phyloP scores from a whole-genome alignment of 176 grass and related monocot species.

The Poa annua region DNA sequence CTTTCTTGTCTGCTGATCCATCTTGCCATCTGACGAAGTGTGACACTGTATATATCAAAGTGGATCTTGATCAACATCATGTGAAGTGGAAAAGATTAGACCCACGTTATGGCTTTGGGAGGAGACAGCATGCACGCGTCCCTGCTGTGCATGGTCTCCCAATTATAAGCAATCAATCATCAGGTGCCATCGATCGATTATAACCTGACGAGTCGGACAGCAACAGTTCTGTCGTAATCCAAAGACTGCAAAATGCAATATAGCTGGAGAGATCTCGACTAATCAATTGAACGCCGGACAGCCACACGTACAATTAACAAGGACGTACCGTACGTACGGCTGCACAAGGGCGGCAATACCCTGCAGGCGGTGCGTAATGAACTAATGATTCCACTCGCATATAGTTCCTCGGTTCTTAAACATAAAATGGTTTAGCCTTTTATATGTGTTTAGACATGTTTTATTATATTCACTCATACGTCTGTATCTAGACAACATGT shows the following conservation, averaged over 20 bases:
- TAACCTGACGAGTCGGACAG: neutral
- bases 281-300: neutral
- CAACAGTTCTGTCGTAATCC: neutral
- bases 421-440: too few relatives aligned
- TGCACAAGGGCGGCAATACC: too few relatives aligned
- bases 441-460: too few relatives aligned
- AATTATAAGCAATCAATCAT: neutral
- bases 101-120: neutral
- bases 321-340: too few relatives aligned
- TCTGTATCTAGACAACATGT: too few relatives aligned
- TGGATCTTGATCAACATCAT: neutral
- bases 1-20: too few relatives aligned
- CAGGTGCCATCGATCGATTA: neutral
- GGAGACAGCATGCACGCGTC: conserved; percentile 7
- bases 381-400: too few relatives aligned
- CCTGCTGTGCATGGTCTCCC: neutral
- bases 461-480: too few relatives aligned
- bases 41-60: neutral
- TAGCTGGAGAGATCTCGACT: neutral
- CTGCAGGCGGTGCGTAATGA: too few relatives aligned
- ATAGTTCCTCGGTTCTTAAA: too few relatives aligned
- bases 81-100: neutral
- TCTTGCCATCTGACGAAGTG: neutral
- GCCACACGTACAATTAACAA: too few relatives aligned
- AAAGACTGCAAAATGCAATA: too few relatives aligned